A percentile compares a stretch with the other conserved stretches of the same genome.
Conservation (phyloP, 2,329 filamentous ascomycete genomes). For the Paramyrothecium sp. region DNA sequence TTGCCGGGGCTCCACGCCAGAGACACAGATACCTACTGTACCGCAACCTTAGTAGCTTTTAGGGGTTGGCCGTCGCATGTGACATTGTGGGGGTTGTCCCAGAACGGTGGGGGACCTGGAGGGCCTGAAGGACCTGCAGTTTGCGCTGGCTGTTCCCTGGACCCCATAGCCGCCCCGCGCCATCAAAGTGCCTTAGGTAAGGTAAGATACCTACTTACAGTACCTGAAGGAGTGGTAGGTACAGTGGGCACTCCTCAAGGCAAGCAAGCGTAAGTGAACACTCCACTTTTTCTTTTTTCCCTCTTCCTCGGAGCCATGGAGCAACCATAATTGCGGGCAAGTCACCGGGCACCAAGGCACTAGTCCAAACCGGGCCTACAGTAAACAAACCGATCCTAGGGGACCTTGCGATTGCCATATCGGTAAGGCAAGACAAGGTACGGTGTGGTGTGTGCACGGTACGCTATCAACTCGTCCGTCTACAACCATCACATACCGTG, state of each 20-base stretch:
- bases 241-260: no score
- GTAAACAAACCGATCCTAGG: conserved; percentile 6
- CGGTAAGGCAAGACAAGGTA: no score
- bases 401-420: neutral
- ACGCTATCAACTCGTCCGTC: neutral
- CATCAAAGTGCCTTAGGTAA: no score
- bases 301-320: conserved; percentile 2
- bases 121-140: no score
- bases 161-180: no score
- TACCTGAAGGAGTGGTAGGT: no score
- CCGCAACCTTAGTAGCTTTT: neutral
- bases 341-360: neutral
- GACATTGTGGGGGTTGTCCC: neutral
- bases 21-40: neutral
- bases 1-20: no score
- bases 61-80: neutral
- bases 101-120: no score
- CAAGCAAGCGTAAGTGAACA: no score
- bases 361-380: conserved; percentile 7
- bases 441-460: neutral
- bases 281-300: neutral
- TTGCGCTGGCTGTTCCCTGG: no score
- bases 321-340: conserved; percentile 8
- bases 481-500: neutral
- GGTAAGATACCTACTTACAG: no score